A percentile compares a stretch with the other conserved stretches of the same genome.
Conservation (phyloP, 495 filamentous ascomycete genomes). For the Tuber magnatum region DNA sequence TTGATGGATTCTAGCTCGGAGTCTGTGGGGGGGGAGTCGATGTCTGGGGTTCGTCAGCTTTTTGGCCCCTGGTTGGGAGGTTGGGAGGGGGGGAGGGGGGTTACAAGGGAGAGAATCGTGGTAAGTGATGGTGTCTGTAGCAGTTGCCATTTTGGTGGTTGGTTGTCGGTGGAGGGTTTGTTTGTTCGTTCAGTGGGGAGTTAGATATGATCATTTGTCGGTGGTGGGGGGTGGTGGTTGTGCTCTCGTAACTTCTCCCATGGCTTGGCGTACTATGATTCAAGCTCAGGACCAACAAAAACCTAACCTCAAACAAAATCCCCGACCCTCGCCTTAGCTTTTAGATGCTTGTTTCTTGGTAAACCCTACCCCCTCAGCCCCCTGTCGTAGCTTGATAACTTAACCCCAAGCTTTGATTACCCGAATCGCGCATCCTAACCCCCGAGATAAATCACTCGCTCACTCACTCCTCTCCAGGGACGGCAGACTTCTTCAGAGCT, state of each 20-base stretch:
- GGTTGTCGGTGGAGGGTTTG: background rate
- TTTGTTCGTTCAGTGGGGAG: background rate
- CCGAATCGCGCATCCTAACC: background rate
- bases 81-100: constrained; percentile 19
- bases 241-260: background rate
- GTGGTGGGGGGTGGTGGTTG: background rate
- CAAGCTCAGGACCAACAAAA: background rate
- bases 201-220: background rate
- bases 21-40: constrained; percentile 61
- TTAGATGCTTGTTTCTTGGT: constrained; percentile 4
- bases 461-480: background rate
- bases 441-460: background rate
- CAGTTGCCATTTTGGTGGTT: constrained; percentile 55
- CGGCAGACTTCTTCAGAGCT: background rate
- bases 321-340: constrained; percentile 10
- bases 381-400: background rate
- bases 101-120: constrained; percentile 84
- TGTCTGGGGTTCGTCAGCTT: constrained; percentile 49
- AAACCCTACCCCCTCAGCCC: constrained; percentile 1
- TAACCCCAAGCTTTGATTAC: background rate
- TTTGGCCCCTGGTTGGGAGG: background rate
- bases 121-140: constrained; percentile 48
- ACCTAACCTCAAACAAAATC: background rate
- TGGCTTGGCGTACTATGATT: background rate
- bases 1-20: constrained; percentile 53